These are phyloP conservation scores for Yarrowia sp. DNA, from an alignment of 805 yeast species.

Conservation along the genomic window DNA sequence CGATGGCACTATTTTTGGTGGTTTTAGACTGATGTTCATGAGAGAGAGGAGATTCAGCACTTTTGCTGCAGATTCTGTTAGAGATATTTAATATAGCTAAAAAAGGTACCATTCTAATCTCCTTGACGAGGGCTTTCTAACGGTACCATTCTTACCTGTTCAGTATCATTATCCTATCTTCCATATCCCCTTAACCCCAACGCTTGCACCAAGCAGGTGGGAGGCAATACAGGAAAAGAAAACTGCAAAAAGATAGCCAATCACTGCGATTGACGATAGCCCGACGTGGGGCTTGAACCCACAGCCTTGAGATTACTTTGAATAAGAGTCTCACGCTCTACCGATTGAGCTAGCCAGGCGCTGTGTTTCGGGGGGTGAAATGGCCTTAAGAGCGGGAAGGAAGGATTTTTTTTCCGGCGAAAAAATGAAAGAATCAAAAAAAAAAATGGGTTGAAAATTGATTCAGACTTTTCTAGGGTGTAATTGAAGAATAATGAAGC, in stretches of 20 bases:
- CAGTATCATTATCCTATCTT: too few species aligned
- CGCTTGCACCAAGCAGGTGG: not conserved
- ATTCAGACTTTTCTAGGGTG: too few species aligned
- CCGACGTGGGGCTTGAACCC: slow-evolving; percentile 24
- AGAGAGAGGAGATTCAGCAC: too few species aligned
- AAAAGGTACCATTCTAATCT: too few species aligned
- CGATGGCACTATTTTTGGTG: too few species aligned
- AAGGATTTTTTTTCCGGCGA: not conserved
- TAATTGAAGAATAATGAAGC: too few species aligned
- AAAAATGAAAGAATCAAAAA: not conserved
- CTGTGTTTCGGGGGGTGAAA: not conserved
- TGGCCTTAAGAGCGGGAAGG: too few species aligned
- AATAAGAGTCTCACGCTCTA: slow-evolving; percentile 22
- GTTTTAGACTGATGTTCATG: too few species aligned
- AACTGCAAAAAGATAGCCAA: not conserved
- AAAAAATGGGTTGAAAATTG: not conserved
- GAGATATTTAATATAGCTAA: too few species aligned
- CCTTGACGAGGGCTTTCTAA: not conserved
- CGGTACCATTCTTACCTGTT: not conserved
- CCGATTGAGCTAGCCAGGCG: slow-evolving; percentile 23
- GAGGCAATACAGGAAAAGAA: not conserved
- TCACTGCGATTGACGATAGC: not conserved
- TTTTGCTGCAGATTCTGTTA: too few species aligned
- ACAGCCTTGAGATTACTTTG: slow-evolving; percentile 7
- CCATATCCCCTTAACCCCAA: too few species aligned